Evolutionary conservation across 495 filamentous ascomycete species (phyloP), one percentile per base, ranked within the genome.

Genomic region (Staphylotrichum longicolle): DNA sequence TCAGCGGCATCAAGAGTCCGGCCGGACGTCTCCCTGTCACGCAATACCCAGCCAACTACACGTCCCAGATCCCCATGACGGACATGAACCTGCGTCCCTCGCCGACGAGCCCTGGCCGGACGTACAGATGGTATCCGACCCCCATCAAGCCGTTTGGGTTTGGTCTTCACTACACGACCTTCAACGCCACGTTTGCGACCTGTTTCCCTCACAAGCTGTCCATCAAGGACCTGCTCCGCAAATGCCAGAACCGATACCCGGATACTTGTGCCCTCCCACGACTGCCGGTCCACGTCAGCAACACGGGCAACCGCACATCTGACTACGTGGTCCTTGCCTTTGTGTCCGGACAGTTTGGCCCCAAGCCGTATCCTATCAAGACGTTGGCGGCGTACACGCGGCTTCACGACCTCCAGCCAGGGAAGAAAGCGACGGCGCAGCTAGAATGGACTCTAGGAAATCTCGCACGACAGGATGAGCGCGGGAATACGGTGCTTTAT

Each of bases 21-120:
- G 84, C 82, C 10, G 86, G 82, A 15, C 82, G 86, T 39, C 74
- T 88, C 2, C 85, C 86, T 2, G 85, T 86, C 42, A 87, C 83
- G 10, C 71, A 76, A 63, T 82, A 82, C 53, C 78, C 78, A 3
- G 62, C 68, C 3, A 70, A 69, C 54, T 82, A 77, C 64, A 73
- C 73, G 40, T 59, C 69, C 14, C 65, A 69, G 27, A 70, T 76
- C 8, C 67, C 66, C 27, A 73, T 78, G 70, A 76, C 75, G 6
- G 63, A 79, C 35, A 81, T 81, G 78, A 69, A 64, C 33, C 64
- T 81, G 20, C 72, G 74, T 7, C 74, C 78, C 1, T 41, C 57
- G 27, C 9, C 6, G 60, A 61, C 39, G 44, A 49, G 8, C 42
- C 65, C 63, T 8, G 70, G 71, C 47, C 60, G 78, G 11, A 81